Conservation (phyloP, 1,284 basidiomycete genomes). For the Exsudoporus floridanus region DNA sequence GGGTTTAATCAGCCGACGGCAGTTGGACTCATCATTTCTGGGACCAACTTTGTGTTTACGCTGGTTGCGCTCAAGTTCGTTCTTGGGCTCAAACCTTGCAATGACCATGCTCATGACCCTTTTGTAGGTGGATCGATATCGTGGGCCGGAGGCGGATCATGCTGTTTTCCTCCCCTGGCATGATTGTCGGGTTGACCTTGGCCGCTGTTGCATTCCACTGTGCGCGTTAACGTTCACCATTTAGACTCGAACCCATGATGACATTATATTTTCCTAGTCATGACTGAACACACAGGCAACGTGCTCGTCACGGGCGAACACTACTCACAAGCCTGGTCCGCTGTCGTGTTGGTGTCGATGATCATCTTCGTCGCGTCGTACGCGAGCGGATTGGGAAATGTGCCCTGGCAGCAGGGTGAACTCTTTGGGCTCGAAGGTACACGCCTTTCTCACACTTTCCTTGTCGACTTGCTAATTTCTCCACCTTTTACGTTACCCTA, state of each 20-base stretch:
- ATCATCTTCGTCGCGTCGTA: conserved; percentile 82
- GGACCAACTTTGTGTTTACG: conserved; percentile 82
- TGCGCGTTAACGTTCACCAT: conserved; percentile 36
- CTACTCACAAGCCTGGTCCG: conserved; percentile 66
- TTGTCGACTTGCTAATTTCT: background rate
- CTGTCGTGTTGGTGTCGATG: conserved; percentile 75
- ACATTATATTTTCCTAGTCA: conserved; percentile 40
- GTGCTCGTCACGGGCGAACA: conserved; percentile 60
- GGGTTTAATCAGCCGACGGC: conserved; percentile 81
- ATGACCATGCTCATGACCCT: background rate
- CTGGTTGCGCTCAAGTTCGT: conserved; percentile 66
- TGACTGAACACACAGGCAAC: conserved; percentile 69
- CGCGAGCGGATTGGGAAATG: conserved; percentile 73
- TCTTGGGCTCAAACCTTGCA: background rate
- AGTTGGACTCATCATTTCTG: conserved; percentile 75
- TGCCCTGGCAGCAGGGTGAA: conserved; percentile 88
- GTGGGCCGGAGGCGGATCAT: conserved; percentile 78
- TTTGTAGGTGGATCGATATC: conserved; percentile 64
- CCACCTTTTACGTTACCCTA: background rate
- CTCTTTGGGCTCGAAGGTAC: conserved; percentile 72
- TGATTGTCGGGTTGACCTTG: conserved; percentile 70
- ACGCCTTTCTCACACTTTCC: background rate
- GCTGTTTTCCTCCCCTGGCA: conserved; percentile 74
- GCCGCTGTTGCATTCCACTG: conserved; percentile 77
- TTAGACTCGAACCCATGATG: background rate